These are phyloP conservation scores for Xylaria castorea DNA, from an alignment of 495 filamentous ascomycete species.

Conservation along the genomic window DNA sequence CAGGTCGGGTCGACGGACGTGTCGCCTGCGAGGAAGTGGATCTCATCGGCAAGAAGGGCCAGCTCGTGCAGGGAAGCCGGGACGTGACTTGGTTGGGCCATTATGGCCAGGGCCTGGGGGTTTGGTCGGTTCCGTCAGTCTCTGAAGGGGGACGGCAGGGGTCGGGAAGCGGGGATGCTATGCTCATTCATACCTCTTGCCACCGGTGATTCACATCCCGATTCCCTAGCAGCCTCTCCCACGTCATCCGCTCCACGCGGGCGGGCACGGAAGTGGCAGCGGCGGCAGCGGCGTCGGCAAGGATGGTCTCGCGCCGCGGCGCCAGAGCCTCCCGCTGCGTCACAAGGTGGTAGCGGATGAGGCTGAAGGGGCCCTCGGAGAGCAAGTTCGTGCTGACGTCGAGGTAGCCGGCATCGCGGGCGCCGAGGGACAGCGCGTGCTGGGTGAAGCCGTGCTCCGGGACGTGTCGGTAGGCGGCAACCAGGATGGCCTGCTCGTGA, in stretches of 20 bases:
- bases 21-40: constrained; percentile 84
- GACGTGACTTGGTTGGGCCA: constrained; percentile 80
- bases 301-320: constrained; percentile 37
- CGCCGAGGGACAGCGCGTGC: constrained; percentile 74
- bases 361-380: constrained; percentile 76
- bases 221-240: constrained; percentile 79
- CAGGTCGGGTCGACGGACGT: constrained; percentile 79
- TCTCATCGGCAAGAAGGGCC: constrained; percentile 82
- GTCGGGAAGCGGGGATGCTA: not conserved
- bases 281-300: constrained; percentile 29
- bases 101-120: constrained; percentile 81
- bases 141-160: not conserved
- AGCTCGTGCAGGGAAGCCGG: constrained; percentile 81
- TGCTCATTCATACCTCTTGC: constrained; percentile 73
- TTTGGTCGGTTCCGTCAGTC: constrained; percentile 4
- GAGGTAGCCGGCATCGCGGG: constrained; percentile 81
- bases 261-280: constrained; percentile 43
- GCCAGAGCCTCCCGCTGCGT: constrained; percentile 61
- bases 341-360: constrained; percentile 83
- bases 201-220: constrained; percentile 69
- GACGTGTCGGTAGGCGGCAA: constrained; percentile 78
- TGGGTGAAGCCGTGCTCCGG: constrained; percentile 81
- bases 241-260: constrained; percentile 68
- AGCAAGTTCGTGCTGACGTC: constrained; percentile 85
- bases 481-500: constrained; percentile 78